Evolutionary conservation across 2,329 filamentous ascomycete genomes (phyloP).

Genomic region (Cyanodermella asteris): DNA sequence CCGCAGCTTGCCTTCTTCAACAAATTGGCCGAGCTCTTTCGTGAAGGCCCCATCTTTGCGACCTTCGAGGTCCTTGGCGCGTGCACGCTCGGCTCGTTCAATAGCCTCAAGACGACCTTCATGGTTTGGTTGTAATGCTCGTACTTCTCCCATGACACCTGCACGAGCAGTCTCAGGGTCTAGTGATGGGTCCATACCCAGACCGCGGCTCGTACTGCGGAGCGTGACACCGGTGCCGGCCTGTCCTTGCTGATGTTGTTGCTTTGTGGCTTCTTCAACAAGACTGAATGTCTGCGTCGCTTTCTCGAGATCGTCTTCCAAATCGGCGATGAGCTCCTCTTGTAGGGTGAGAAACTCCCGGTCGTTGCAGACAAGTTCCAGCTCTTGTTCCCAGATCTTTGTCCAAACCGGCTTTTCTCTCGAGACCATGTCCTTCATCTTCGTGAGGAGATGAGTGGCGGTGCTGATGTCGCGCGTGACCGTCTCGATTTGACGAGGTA

Average conservation of each 20-base stretch:
- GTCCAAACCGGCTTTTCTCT: conserved; percentile 93
- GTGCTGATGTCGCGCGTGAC: conserved; percentile 73
- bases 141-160: conserved; percentile 74
- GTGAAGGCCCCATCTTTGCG: conserved; percentile 56
- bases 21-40: conserved; percentile 66
- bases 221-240: conserved; percentile 18
- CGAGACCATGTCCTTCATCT: conserved; percentile 79
- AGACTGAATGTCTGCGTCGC: conserved; percentile 81
- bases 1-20: conserved; percentile 77
- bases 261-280: conserved; percentile 94
- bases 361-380: conserved; percentile 89
- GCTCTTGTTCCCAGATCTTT: conserved; percentile 96
- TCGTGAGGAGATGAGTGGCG: conserved; percentile 71
- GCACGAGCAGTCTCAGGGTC: conserved; percentile 76
- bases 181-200: conserved; percentile 26
- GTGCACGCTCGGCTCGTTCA: conserved; percentile 79
- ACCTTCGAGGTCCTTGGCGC: conserved; percentile 69
- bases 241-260: conserved; percentile 57
- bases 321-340: conserved; percentile 79
- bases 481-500: conserved; percentile 70
- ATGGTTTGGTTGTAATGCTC: conserved; percentile 84
- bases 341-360: conserved; percentile 87
- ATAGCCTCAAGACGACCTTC: conserved; percentile 86
- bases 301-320: conserved; percentile 89
- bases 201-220: conserved; percentile 29